These are phyloP conservation scores for Brettanomyces bruxellensis DNA, from an alignment of 805 yeast species.

Conservation along the genomic window DNA sequence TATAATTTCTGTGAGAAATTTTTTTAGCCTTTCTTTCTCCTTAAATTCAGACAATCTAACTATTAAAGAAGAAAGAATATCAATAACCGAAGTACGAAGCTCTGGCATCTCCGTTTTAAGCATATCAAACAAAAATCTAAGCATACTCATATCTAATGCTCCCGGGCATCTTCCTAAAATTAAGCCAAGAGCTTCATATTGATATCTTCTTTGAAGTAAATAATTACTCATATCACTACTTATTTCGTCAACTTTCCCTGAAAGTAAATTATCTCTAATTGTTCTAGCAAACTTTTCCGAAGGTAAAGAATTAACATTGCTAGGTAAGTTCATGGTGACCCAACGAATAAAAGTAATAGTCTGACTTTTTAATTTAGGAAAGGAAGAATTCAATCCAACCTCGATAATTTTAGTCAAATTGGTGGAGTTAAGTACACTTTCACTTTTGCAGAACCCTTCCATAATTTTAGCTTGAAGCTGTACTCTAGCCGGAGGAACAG, in stretches of 20 bases:
- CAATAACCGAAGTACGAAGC: slow-evolving; percentile 60
- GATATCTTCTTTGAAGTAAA: slow-evolving; percentile 44
- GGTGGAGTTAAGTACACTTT: slow-evolving; percentile 34
- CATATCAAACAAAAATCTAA: slow-evolving; percentile 65
- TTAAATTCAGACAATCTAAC: slow-evolving; percentile 37
- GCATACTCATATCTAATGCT: slow-evolving; percentile 38
- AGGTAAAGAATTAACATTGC: slow-evolving; percentile 4
- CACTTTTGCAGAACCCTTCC: slow-evolving; percentile 40
- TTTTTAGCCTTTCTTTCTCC: slow-evolving; percentile 35
- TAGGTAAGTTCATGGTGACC: slow-evolving; percentile 28
- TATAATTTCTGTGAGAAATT: slow-evolving; percentile 17
- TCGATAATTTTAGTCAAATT: slow-evolving; percentile 42
- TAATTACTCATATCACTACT: slow-evolving; percentile 14
- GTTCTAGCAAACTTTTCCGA: slow-evolving; percentile 27
- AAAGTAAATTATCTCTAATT: slow-evolving; percentile 39
- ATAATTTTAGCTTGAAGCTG: slow-evolving; percentile 50
- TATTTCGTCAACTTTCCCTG: slow-evolving; percentile 27
- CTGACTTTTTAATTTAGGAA: slow-evolving; percentile 41
- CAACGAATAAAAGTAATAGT: slow-evolving; percentile 60
- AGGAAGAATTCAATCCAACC: slow-evolving; percentile 51
- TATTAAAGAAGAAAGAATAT: slow-evolving; percentile 53
- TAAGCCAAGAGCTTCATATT: slow-evolving; percentile 74
- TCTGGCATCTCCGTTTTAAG: slow-evolving; percentile 56
- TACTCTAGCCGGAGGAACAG: slow-evolving; percentile 44
- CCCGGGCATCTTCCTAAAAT: slow-evolving; percentile 40